Percentiles rank a stretch among this genome's conserved stretches.
These are phyloP conservation scores for Saitozyma sp. DNA, from an alignment of 768 basidiomycete species.

Conservation along the genomic window DNA sequence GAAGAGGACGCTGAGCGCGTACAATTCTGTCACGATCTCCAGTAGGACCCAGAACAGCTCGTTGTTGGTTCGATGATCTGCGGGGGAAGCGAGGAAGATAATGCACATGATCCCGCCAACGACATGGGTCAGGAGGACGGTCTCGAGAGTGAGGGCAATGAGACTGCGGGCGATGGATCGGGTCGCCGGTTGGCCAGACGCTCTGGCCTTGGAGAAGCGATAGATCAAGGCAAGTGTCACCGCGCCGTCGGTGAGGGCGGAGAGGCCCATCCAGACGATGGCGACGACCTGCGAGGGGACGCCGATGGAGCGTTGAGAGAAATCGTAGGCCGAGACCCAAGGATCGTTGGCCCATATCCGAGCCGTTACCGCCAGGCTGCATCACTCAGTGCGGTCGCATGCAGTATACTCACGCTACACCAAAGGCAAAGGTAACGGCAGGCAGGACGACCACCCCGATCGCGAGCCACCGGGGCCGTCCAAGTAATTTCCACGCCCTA, in stretches of 20 bases:
- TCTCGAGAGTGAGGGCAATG: slow-evolving; percentile 44
- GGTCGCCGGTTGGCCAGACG: slow-evolving; percentile 14
- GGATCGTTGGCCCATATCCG: slow-evolving; percentile 40
- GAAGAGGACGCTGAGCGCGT: slow-evolving; percentile 43
- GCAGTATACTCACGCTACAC: slow-evolving; percentile 39
- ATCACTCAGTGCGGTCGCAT: background rate
- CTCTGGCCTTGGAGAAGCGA: slow-evolving; percentile 28
- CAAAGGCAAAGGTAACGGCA: slow-evolving; percentile 27
- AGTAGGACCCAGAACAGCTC: slow-evolving; percentile 45
- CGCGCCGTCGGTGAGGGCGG: slow-evolving; percentile 39
- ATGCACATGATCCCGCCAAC: slow-evolving; percentile 44
- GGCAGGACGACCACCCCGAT: slow-evolving; percentile 18
- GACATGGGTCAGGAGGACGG: slow-evolving; percentile 43
- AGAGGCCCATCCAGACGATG: slow-evolving; percentile 47
- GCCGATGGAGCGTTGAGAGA: slow-evolving; percentile 28
- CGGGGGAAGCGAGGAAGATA: slow-evolving; percentile 41
- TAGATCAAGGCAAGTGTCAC: slow-evolving; percentile 34
- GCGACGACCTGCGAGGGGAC: slow-evolving; percentile 44
- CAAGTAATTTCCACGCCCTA: slow-evolving; percentile 36
- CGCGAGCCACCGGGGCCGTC: slow-evolving; percentile 36
- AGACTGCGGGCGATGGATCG: slow-evolving; percentile 22
- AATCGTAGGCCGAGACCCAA: slow-evolving; percentile 26
- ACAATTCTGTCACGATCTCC: slow-evolving; percentile 44
- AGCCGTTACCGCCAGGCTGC: slow-evolving; percentile 45
- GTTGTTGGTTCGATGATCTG: slow-evolving; percentile 30